phyloP scores from a whole-genome alignment of 495 filamentous ascomycete genomes.

The Corynascus novoguineensis region DNA sequence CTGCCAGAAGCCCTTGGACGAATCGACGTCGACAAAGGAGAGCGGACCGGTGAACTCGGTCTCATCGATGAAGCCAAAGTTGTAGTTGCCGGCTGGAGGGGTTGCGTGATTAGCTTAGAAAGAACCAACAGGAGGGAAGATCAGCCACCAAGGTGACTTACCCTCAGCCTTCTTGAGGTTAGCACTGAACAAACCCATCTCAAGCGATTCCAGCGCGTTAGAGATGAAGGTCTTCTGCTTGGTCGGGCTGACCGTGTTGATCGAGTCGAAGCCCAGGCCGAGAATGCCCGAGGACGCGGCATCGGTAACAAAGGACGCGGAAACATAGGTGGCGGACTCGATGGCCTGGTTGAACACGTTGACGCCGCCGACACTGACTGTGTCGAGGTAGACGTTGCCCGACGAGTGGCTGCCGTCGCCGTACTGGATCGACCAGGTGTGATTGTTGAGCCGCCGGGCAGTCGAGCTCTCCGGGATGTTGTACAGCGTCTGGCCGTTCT shows the following conservation, averaged over 20 bases:
- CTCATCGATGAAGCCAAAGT: constrained; percentile 32
- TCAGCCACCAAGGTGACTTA: constrained; percentile 5
- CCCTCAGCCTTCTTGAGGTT: constrained; percentile 53
- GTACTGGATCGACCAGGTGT: constrained; percentile 65
- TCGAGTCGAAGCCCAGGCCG: constrained; percentile 65
- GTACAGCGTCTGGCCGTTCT: constrained; percentile 53
- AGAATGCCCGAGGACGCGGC: constrained; percentile 63
- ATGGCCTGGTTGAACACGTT: constrained; percentile 64
- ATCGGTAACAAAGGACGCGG: constrained; percentile 55
- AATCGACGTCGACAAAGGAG: constrained; percentile 56
- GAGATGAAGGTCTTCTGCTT: constrained; percentile 69
- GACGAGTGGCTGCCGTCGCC: constrained; percentile 65
- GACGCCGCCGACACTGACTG: constrained; percentile 67
- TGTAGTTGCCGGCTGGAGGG: constrained; percentile 31
- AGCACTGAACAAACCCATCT: constrained; percentile 64
- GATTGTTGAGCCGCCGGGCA: constrained; percentile 46
- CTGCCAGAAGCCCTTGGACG: constrained; percentile 64
- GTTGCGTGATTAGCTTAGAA: constrained; percentile 51
- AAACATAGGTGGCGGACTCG: constrained; percentile 63
- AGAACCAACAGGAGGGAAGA: background rate
- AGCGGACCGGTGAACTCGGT: constrained; percentile 56
- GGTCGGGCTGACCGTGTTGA: constrained; percentile 65
- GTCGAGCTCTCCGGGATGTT: constrained; percentile 46
- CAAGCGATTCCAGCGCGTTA: constrained; percentile 57
- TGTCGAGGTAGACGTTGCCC: constrained; percentile 69